Evolutionary conservation across 768 basidiomycete genomes (phyloP), one percentile per base, ranked within the genome.

Genomic region (Suillus weaverae): DNA sequence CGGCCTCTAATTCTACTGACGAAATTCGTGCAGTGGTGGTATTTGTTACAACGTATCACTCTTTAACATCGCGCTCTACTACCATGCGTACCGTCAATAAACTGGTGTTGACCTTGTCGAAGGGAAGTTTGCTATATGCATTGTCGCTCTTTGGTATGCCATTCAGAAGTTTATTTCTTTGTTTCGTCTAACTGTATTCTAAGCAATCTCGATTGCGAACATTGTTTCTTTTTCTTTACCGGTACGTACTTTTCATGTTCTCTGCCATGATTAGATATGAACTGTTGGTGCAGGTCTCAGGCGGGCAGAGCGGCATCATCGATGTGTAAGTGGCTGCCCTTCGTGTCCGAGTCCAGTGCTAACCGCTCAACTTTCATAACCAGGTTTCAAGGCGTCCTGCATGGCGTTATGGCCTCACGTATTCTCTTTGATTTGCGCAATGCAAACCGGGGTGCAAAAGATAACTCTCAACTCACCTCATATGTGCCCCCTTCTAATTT

Each of bases 321-420:
- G 56, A 61, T 4, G 61, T 64, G 66, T 67, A 55, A 65, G 66
- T 55, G 5, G 3, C 55, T 44, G 39, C n/a, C 26, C 20, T 33
- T 51, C 30, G 33, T 55, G 11, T n/a, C 39, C 30, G 33, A 48
- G 11, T n/a, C 39, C 8, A 20, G 22, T 20, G 10, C 32, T 36
- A 26, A 46, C 38, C 14, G 16, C 20, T 61, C 16, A n/a, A 33
- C 13, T 14, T 7, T 20, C 18, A 18, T 26, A 48, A 39, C 41
- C n/a, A 66, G 67, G 18, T 62, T 67, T 22, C 64, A 67, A 65
- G 61, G 54, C 20, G 60, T 66, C 33, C 38, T 67, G 26, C 67
- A 67, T 18, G 46, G 67, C 13, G 64, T 66, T 18, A 59, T 67
- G 61, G 67, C 67, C 13, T 66, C 67, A 6, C 61, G 67, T 26